phyloP scores from a whole-genome alignment of 768 basidiomycete genomes.

The Chlorophyllum brunneum region DNA sequence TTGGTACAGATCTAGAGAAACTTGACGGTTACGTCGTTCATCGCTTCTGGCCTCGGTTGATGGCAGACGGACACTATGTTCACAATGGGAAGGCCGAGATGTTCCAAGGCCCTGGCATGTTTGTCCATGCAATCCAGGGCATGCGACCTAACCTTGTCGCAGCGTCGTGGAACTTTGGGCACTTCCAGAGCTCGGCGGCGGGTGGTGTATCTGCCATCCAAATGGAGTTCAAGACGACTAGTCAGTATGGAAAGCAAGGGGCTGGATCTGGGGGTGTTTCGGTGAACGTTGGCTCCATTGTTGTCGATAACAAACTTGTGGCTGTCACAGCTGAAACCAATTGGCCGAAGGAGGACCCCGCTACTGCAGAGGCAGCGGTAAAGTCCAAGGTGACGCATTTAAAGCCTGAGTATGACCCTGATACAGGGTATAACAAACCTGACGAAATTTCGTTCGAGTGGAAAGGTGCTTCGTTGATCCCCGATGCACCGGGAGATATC shows the following conservation, averaged over 20 bases:
- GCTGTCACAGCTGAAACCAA: constrained; percentile 77
- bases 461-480: constrained; percentile 63
- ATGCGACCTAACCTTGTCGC: constrained; percentile 96
- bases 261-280: constrained; percentile 77
- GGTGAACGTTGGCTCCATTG: constrained; percentile 83
- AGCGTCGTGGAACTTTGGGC: constrained; percentile 90
- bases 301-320: constrained; percentile 74
- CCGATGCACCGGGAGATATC: constrained; percentile 47
- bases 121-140: constrained; percentile 96
- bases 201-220: constrained; percentile 82
- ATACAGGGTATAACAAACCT: constrained; percentile 82
- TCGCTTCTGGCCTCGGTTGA: constrained; percentile 81
- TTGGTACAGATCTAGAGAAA: constrained; percentile 62
- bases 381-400: constrained; percentile 67
- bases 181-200: constrained; percentile 77
- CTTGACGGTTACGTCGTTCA: constrained; percentile 86
- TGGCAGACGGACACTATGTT: constrained; percentile 64
- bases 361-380: constrained; percentile 33
- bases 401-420: constrained; percentile 57
- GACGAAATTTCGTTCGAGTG: constrained; percentile 69
- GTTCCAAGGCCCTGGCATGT: constrained; percentile 71
- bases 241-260: constrained; percentile 75
- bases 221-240: constrained; percentile 93
- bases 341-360: constrained; percentile 59
- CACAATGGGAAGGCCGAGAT: constrained; percentile 55